Base-by-base conservation (phyloP, 768 basidiomycete genomes). In the Lentinula raphanica region DNA sequence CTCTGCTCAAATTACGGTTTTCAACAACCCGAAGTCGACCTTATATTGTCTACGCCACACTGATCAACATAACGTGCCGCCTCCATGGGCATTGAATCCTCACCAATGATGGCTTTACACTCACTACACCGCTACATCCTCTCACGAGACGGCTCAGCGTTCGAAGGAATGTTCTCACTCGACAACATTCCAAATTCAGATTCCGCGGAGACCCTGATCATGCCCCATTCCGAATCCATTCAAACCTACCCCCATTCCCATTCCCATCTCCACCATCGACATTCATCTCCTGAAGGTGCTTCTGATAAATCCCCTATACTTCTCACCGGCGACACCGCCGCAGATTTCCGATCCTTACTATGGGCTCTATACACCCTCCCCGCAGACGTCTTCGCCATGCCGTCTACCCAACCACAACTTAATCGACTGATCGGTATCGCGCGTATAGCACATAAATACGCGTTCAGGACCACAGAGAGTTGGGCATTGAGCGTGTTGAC, bases 371-470 rank as follows among this genome's bases (percentile, higher is more conserved):
- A 83, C 61, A 79, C 80, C 7, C 60, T 81, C 39, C 80, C 80
- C 3, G 73, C 73, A 13, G 79, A 81, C 31, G 73, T 74, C 57
- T 61, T 69, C 13, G 74, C 75, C 3, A 74, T 74, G 68, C 64
- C 74, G 12, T 62, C 67, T 29, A 32, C 56, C 1, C 72, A 76
- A 36, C 71, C 72, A 32, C 75, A 77, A 59, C 72, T 72, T 57
- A 64, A 71, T 15, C 78, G 73, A 58, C 65, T 83, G 49, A 72
- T 77, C 44, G 71, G 76, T 58, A 77, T 81, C 56, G 75, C 79
- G 21, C 76, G 76, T 15, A 77, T 83, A 59, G 75, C 82, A 2
- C 79, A 84, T 69, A 84, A 83, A 58, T 84, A 84, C 64, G 77
- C 81, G 49, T 83, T 83, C 65, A 70, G 72, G 21, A 74, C 74